A percentile compares a stretch with the other conserved stretches of the same genome.
phyloP scores from a whole-genome alignment of 352 stramenopile species.

The Hyphochytrium catenoides region DNA sequence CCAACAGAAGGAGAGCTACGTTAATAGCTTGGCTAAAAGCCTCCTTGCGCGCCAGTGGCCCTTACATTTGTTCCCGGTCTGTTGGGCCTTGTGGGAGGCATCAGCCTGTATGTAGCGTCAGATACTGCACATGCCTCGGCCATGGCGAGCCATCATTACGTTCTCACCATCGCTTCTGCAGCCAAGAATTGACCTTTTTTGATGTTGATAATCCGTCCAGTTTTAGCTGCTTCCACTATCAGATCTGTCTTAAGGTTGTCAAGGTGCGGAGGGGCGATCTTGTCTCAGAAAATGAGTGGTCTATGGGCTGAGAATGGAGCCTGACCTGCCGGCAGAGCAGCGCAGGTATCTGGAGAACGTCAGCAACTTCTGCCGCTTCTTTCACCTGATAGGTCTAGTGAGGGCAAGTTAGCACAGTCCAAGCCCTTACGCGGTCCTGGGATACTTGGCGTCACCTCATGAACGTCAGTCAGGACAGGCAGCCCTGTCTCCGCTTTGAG shows the following conservation, averaged over 20 bases:
- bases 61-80: too few relatives aligned
- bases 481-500: slow-evolving; percentile 41
- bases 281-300: neutral
- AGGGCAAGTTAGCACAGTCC: neutral
- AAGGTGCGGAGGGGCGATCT: too few relatives aligned
- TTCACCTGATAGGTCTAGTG: slow-evolving; percentile 36
- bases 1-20: neutral
- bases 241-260: slow-evolving; percentile 48
- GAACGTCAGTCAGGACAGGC: slow-evolving; percentile 51
- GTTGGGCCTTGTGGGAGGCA: too few relatives aligned
- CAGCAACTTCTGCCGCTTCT: slow-evolving; percentile 28
- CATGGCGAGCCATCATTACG: slow-evolving; percentile 4
- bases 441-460: slow-evolving; percentile 12
- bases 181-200: slow-evolving; percentile 69
- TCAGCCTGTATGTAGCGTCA: too few relatives aligned
- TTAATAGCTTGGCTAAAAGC: neutral
- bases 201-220: slow-evolving; percentile 48
- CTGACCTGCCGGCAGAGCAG: slow-evolving; percentile 42
- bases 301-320: neutral
- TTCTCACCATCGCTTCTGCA: slow-evolving; percentile 38
- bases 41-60: too few relatives aligned
- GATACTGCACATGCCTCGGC: too few relatives aligned
- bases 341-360: slow-evolving; percentile 61
- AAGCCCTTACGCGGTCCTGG: neutral
- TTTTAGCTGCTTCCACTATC: slow-evolving; percentile 36